These are phyloP conservation scores for Candida sp. DNA, from an alignment of 1,139 yeast species.

Conservation along the genomic window DNA sequence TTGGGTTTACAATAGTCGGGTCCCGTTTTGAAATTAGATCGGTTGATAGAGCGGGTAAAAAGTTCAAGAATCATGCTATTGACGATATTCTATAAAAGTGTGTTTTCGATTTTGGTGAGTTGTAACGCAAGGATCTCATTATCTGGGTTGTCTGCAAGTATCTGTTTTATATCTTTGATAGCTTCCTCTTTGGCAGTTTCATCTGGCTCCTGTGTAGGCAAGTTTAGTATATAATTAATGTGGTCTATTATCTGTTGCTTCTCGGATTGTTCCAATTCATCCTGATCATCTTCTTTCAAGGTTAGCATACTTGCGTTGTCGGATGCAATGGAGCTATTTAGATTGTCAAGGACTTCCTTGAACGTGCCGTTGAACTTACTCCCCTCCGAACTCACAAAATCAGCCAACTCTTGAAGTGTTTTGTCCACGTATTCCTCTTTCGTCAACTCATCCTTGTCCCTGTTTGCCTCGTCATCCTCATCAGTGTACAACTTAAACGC, in stretches of 20 bases:
- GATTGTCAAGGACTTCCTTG: slow-evolving; percentile 24
- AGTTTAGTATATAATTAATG: slow-evolving; percentile 19
- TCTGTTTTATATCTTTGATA: slow-evolving; percentile 6
- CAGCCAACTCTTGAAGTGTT: slow-evolving; percentile 29
- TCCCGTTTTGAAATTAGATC: slow-evolving; percentile 79
- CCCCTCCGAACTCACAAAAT: slow-evolving; percentile 28
- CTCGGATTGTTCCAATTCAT: background rate
- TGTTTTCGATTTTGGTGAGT: slow-evolving; percentile 23
- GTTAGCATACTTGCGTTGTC: slow-evolving; percentile 29
- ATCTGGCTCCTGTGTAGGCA: slow-evolving; percentile 14
- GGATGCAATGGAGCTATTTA: slow-evolving; percentile 20
- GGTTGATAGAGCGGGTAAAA: slow-evolving; percentile 82
- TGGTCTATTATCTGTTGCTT: slow-evolving; percentile 20
- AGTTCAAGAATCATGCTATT: slow-evolving; percentile 80
- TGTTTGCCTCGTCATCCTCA: slow-evolving; percentile 2
- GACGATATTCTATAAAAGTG: slow-evolving; percentile 51
- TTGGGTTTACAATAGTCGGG: slow-evolving; percentile 75
- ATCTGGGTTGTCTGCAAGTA: slow-evolving; percentile 10
- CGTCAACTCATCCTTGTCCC: slow-evolving; percentile 6
- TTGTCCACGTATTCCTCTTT: slow-evolving; percentile 27
- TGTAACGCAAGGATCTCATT: slow-evolving; percentile 30
- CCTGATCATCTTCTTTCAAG: slow-evolving; percentile 13
- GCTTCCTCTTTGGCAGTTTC: slow-evolving; percentile 4
- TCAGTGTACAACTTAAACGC: slow-evolving; percentile 12
- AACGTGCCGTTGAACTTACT: slow-evolving; percentile 32